These are phyloP conservation scores for Parascedosporium putredinis DNA, from an alignment of 2,329 filamentous ascomycete species.

Conservation along the genomic window DNA sequence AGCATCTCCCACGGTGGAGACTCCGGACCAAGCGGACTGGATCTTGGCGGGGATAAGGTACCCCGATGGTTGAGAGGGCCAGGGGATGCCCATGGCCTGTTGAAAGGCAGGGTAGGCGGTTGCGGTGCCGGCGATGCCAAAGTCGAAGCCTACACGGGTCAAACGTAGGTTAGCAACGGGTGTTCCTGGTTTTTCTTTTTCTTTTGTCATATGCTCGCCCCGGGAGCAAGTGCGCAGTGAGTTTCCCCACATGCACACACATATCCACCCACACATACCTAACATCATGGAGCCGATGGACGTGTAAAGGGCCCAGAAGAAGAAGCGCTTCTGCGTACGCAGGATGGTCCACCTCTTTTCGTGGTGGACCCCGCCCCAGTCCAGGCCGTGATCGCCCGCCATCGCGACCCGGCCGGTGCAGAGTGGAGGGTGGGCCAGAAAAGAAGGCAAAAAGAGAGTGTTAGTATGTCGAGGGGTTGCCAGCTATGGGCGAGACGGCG, in stretches of 20 bases:
- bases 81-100: conserved; percentile 6
- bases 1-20: conserved; percentile 12
- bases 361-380: conserved; percentile 17
- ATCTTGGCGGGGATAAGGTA: conserved; percentile 19
- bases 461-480: no score
- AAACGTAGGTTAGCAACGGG: no score
- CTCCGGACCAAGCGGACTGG: conserved; percentile 17
- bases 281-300: conserved; percentile 21
- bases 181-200: no score
- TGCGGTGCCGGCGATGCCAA: conserved; percentile 5
- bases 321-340: conserved; percentile 15
- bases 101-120: conserved; percentile 8
- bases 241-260: no score
- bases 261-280: no score
- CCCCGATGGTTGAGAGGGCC: conserved; percentile 5
- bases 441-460: neutral
- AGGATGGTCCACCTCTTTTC: conserved; percentile 21
- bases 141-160: conserved; percentile 2
- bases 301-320: conserved; percentile 19
- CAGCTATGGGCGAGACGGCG: no score
- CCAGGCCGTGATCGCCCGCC: conserved; percentile 6
- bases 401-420: no score
- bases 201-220: no score
- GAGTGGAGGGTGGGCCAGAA: neutral
- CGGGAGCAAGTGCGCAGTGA: no score